A percentile compares a stretch with the other conserved stretches of the same genome.
These are phyloP conservation scores for Pichia sp. DNA, from an alignment of 1,139 yeast species.

Conservation along the genomic window DNA sequence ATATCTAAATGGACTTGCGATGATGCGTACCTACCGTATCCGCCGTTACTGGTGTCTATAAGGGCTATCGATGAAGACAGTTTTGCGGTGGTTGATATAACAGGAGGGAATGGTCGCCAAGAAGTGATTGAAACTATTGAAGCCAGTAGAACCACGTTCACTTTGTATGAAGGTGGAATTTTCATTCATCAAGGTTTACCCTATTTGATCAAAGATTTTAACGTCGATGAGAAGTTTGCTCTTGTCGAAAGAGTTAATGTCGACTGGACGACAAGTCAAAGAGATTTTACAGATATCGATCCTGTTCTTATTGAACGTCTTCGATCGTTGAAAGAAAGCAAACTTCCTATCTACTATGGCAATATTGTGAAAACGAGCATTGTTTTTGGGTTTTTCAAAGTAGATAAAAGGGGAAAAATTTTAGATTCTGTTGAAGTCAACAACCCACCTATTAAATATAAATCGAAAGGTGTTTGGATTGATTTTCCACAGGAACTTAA, in stretches of 20 bases:
- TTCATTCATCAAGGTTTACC: slow-evolving; percentile 92
- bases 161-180: slow-evolving; percentile 93
- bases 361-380: slow-evolving; percentile 62
- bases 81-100: slow-evolving; percentile 84
- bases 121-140: slow-evolving; percentile 87
- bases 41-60: slow-evolving; percentile 67
- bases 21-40: slow-evolving; percentile 73
- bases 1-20: slow-evolving; percentile 54
- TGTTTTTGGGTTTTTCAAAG: slow-evolving; percentile 91
- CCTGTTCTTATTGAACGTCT: slow-evolving; percentile 71
- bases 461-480: slow-evolving; percentile 86
- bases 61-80: slow-evolving; percentile 76
- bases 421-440: slow-evolving; percentile 90
- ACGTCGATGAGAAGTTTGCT: slow-evolving; percentile 70
- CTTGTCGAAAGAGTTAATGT: slow-evolving; percentile 84
- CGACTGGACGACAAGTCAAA: slow-evolving; percentile 87
- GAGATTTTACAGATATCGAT: slow-evolving; percentile 91
- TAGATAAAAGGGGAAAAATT: slow-evolving; percentile 70
- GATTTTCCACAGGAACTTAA: slow-evolving; percentile 69
- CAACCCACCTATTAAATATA: slow-evolving; percentile 71
- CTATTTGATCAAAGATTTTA: slow-evolving; percentile 78
- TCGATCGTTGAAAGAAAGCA: slow-evolving; percentile 49
- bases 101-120: slow-evolving; percentile 56
- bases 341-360: slow-evolving; percentile 74
- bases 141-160: slow-evolving; percentile 81